phyloP scores from a whole-genome alignment of 1,139 yeast species.

The Debaryomycetaceae sp. region DNA sequence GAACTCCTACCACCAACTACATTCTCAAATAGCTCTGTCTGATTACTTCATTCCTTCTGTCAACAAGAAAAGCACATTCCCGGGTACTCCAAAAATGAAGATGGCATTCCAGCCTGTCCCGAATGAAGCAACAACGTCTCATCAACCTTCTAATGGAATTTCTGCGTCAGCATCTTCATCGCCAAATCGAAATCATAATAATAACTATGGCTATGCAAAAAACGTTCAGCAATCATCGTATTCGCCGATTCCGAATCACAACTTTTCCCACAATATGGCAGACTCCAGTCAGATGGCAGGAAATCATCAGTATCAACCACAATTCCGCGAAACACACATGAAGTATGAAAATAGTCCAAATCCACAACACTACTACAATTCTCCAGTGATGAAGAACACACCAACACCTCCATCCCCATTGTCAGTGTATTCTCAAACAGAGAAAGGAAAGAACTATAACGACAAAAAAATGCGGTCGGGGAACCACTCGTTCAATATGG shows the following conservation, averaged over 20 bases:
- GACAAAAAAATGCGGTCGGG: neutral
- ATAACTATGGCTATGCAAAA: neutral
- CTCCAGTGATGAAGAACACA: neutral
- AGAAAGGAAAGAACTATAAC: no score
- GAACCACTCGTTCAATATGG: neutral
- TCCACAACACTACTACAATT: neutral
- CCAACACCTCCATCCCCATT: neutral
- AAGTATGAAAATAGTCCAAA: neutral
- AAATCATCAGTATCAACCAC: neutral
- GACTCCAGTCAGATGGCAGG: neutral
- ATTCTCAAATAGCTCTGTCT: conserved; percentile 36
- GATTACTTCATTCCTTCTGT: conserved; percentile 13
- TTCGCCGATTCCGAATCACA: neutral
- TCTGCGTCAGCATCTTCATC: neutral
- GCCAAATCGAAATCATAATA: neutral
- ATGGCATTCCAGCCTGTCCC: conserved; percentile 34
- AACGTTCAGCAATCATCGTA: neutral
- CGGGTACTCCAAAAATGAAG: conserved; percentile 11
- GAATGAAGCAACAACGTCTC: neutral
- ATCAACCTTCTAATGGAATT: neutral
- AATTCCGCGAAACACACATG: neutral
- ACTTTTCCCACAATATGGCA: neutral
- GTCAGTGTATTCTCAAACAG: neutral
- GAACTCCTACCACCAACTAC: conserved; percentile 39
- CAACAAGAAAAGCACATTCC: neutral